Base-by-base conservation (phyloP, 768 basidiomycete species). In the Collybia mongolica region DNA sequence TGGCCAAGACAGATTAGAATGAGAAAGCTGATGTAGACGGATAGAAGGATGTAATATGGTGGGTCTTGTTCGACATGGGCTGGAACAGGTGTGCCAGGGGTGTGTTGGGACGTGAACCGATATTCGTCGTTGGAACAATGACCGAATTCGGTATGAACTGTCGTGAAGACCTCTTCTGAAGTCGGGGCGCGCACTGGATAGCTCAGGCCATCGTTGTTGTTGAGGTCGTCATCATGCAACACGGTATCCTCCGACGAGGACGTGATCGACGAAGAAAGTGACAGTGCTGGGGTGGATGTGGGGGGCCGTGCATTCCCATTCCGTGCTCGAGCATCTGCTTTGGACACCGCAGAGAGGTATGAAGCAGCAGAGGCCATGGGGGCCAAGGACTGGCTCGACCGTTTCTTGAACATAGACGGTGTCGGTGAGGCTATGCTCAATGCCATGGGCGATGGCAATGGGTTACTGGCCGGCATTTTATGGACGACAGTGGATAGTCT, bases 1-100 rank as follows among this genome's bases (percentile, higher is more conserved):
- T 98, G 97, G 17, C 97, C 97, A 41, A 99, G 70, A 56, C 83
- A 77, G 57, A 98, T 96, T 49, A 98, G 83, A 52, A 98, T 78
- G 59, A 98, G 80, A 72, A 96, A 98, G 72, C 89, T 88, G 68
- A 96, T 77, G 65, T 98, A 98, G 5, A 94, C 96, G 7, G 90
- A 85, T 54, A 98, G 69, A 38, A 98, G 79, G 61, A 97, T 86
- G 69, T 93, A 94, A 65, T 97, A 93, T 0, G 92, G 90, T 3
- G 96, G 96, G 61, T 95, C 92, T 56, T 87, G 82, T 54, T 90
- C 86, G 49, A 80, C 69, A 60, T 82, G 79, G 47, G 73, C 63
- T 46, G 73, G 70, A 52, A 89, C 63, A 1, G 79, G 69, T 6
- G 72, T 65, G 12, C 77, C 79, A 1, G 68, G 67, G 8, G 76